These are phyloP conservation scores for Mycena galopus DNA, from an alignment of 768 basidiomycete genomes.

Conservation along the genomic window DNA sequence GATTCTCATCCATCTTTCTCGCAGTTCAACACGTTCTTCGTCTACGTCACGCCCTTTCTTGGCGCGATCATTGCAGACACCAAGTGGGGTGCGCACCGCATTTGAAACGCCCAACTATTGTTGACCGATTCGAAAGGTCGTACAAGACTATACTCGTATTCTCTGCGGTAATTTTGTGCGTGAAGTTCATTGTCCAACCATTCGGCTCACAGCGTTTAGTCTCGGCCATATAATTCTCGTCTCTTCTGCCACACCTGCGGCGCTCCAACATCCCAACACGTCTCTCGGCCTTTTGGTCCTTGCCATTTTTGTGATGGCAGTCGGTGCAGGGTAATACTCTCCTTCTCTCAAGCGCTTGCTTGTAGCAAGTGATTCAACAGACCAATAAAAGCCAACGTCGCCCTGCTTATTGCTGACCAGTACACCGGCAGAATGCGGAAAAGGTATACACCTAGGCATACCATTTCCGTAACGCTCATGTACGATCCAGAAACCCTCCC, in stretches of 20 bases:
- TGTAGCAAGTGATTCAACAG: not conserved
- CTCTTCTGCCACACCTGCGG: constrained; percentile 56
- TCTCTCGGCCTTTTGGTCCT: constrained; percentile 59
- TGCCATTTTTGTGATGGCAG: constrained; percentile 61
- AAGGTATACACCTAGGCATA: constrained; percentile 44
- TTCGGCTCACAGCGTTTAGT: constrained; percentile 31
- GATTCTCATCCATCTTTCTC: constrained; percentile 41
- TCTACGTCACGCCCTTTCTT: constrained; percentile 63
- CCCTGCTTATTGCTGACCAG: constrained; percentile 73
- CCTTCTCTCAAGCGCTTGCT: not conserved
- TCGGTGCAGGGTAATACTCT: constrained; percentile 49
- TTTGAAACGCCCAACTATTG: too few species aligned
- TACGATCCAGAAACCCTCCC: constrained; percentile 50
- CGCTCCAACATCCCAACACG: constrained; percentile 53
- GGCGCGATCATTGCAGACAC: constrained; percentile 70
- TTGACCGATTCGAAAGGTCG: too few species aligned
- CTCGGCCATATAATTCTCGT: constrained; percentile 63
- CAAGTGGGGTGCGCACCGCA: constrained; percentile 66
- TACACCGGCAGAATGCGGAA: constrained; percentile 61
- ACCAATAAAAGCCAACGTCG: constrained; percentile 58
- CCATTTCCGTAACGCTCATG: not conserved
- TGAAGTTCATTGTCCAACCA: not conserved
- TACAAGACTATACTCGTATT: constrained; percentile 71
- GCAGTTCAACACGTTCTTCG: constrained; percentile 65
- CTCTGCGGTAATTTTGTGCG: constrained; percentile 59